Evolutionary conservation across 106 monocot genomes (phyloP), one percentile per base, ranked within the genome.

Genomic region (Dendrobium catenatum): DNA sequence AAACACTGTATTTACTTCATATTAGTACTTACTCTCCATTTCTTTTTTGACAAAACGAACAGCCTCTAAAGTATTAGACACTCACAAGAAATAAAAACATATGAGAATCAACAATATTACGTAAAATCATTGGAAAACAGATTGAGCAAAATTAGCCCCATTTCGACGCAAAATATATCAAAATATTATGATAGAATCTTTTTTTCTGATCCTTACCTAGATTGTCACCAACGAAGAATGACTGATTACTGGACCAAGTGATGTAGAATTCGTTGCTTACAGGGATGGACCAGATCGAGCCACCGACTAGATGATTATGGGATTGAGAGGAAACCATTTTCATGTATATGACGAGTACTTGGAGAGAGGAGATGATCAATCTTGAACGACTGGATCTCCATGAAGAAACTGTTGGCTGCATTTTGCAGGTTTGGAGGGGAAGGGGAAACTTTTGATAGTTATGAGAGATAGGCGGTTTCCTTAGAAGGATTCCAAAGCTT

Each of bases 241-340:
- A 74, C 29, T 44, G 74, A 29, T 74, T 74, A 4, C n/a, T 43
- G n/a, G 74, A 74, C 74, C 74, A 74, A 5, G 10, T n/a, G 8
- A 43, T 43, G 74, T 74, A 74, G n/a, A 44, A 74, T 44, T 74
- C 74, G 2, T 74, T 20, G 74, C 74, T 74, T 43, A 44, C 5
- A 42, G 74, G 74, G 20, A 74, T 74, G 6, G 74, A 74, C 74
- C 74, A 74, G 74, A 74, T 74, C 20, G 42, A 74, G 74, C 43
- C 43, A 11, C 74, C 74, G 43, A 74, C 74, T 2, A 74, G n/a
- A 44, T 74, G 74, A 20, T 42, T 2, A 7, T 19, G 74, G 8
- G 43, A 44, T 20, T 44, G 19, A 44, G 74, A 43, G 17, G 19
- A 74, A 19, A 44, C 74, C 5, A 44, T 74, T 43, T 74, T 43